phyloP scores from a whole-genome alignment of 2,329 filamentous ascomycete genomes.

The Sporothrix pallida region DNA sequence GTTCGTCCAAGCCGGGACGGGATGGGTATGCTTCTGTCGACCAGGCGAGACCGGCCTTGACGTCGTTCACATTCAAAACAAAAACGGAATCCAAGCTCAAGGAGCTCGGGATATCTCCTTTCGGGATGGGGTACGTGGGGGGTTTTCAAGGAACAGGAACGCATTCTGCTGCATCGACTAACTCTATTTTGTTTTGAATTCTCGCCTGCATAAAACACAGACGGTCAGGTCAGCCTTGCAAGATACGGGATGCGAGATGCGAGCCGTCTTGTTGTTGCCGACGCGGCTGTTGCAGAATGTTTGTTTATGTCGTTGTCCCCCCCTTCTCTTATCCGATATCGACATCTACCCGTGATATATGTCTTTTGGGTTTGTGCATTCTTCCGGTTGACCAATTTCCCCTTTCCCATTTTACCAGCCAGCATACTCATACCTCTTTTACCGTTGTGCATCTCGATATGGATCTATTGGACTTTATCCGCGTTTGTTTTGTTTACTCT shows the following conservation, averaged over 20 bases:
- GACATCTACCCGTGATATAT: not conserved
- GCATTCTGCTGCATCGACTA: not conserved
- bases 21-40: not conserved
- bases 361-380: not conserved
- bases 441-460: not conserved
- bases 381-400: not conserved
- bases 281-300: not conserved
- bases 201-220: not conserved
- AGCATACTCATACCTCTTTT: not conserved
- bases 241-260: not conserved
- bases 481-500: constrained; percentile 6
- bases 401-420: not conserved
- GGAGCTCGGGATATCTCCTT: not conserved
- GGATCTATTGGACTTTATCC: not conserved
- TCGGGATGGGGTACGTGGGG: not conserved
- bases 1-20: constrained; percentile 11
- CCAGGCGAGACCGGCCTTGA: not conserved
- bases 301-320: not conserved
- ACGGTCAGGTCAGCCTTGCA: not conserved
- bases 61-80: not conserved
- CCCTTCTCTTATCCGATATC: not conserved
- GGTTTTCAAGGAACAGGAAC: not conserved
- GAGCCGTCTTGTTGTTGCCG: not conserved
- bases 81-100: not conserved
- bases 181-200: constrained; percentile 1